These are phyloP conservation scores for Plasmodium chabaudi DNA, from an alignment of 169 alveolate species.

Conservation along the genomic window DNA sequence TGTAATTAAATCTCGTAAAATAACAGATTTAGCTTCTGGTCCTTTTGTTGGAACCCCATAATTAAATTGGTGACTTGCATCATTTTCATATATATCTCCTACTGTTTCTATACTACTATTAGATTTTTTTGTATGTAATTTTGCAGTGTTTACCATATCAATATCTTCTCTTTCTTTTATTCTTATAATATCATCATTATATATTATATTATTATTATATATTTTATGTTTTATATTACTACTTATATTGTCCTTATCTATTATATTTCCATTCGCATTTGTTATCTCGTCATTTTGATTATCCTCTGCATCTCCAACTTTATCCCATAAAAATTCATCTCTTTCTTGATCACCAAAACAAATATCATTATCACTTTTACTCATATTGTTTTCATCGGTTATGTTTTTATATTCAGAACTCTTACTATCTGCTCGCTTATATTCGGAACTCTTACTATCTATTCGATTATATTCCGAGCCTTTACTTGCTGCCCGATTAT, in stretches of 20 bases:
- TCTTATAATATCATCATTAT: no score
- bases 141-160: constrained; percentile 2
- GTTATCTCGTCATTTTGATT: neutral
- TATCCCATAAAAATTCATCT: neutral
- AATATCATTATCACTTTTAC: neutral
- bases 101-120: constrained; percentile 14
- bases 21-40: constrained; percentile 79
- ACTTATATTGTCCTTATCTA: neutral
- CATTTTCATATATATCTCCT: constrained; percentile 50
- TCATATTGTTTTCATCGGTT: neutral
- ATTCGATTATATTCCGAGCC: no score
- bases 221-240: neutral
- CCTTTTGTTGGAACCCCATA: constrained; percentile 70
- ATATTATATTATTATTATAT: no score
- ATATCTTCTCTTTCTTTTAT: neutral
- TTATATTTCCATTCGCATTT: neutral
- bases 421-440: no score
- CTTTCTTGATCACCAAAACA: neutral
- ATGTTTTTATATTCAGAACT: no score
- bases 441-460: no score
- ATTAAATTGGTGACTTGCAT: constrained; percentile 26
- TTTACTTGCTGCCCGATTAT: no score
- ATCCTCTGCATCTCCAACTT: neutral
- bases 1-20: constrained; percentile 80
- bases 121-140: constrained; percentile 10